phyloP scores from a whole-genome alignment of 148 eudicot species.

The Spergularia marina region DNA sequence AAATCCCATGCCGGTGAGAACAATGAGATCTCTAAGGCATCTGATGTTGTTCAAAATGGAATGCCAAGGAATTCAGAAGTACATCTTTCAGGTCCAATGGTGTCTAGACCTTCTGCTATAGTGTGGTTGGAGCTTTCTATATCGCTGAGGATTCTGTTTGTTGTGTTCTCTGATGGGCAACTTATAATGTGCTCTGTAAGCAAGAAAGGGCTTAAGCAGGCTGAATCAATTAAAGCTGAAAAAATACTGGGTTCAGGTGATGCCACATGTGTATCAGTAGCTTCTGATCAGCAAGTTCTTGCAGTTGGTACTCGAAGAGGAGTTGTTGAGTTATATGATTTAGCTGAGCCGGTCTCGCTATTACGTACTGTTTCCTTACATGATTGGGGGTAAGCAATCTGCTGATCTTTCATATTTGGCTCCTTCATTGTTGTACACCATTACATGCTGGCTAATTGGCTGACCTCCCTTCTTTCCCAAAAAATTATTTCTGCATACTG shows the following conservation, averaged over 20 bases:
- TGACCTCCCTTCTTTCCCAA: not conserved
- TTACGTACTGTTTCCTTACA: constrained; percentile 70
- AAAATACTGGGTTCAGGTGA: constrained; percentile 66
- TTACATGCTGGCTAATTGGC: not conserved
- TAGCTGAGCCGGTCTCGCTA: constrained; percentile 61
- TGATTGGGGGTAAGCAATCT: constrained; percentile 78
- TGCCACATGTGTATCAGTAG: constrained; percentile 76
- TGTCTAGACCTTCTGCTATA: constrained; percentile 45
- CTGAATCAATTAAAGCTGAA: constrained; percentile 71
- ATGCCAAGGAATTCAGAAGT: constrained; percentile 39
- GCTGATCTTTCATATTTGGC: not conserved
- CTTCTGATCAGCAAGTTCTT: constrained; percentile 78
- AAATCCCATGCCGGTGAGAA: constrained; percentile 38
- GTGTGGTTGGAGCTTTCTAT: constrained; percentile 64
- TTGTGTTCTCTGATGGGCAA: constrained; percentile 70
- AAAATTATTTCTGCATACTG: not conserved
- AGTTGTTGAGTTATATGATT: constrained; percentile 73
- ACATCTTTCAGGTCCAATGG: constrained; percentile 29
- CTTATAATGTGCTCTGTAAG: constrained; percentile 72
- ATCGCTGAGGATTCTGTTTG: constrained; percentile 51
- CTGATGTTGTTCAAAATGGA: constrained; percentile 54
- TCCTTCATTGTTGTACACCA: not conserved
- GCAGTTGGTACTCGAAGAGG: constrained; percentile 96
- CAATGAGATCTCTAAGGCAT: constrained; percentile 35
- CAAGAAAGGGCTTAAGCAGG: constrained; percentile 79